Conservation (phyloP, 2,329 filamentous ascomycete genomes). For the Nemania diffusa region DNA sequence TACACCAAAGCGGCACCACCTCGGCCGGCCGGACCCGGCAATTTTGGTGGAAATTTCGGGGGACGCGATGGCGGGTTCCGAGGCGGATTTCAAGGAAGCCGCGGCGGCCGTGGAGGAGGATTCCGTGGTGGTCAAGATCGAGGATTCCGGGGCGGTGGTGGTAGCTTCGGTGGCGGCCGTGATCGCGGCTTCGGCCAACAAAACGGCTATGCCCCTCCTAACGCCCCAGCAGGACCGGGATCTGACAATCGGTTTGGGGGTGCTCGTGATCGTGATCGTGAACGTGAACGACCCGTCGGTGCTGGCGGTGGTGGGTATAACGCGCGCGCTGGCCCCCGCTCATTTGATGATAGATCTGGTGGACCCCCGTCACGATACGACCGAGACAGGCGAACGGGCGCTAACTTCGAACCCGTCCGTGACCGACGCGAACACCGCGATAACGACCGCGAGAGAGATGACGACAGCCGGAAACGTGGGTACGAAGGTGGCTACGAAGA, state of each 20-base stretch:
- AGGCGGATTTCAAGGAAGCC: constrained; percentile 62
- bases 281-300: constrained; percentile 56
- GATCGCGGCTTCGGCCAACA: constrained; percentile 56
- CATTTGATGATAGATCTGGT: constrained; percentile 68
- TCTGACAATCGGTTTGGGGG: constrained; percentile 51
- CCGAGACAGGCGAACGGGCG: constrained; percentile 55
- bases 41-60: constrained; percentile 66
- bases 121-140: constrained; percentile 50
- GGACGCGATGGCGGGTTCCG: constrained; percentile 68
- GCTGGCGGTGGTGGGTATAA: constrained; percentile 70
- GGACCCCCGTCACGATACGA: constrained; percentile 58
- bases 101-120: constrained; percentile 60
- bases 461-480: constrained; percentile 72
- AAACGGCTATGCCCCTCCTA: constrained; percentile 65
- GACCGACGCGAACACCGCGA: constrained; percentile 66
- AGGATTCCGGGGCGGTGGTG: constrained; percentile 50
- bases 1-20: constrained; percentile 86
- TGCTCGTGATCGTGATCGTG: constrained; percentile 56
- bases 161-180: constrained; percentile 56
- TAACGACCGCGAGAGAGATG: constrained; percentile 65
- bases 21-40: constrained; percentile 73
- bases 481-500: constrained; percentile 88
- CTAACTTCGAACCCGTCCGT: constrained; percentile 86
- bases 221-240: constrained; percentile 71
- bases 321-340: constrained; percentile 65